Percentiles rank a stretch among this genome's conserved stretches.
Conservation (phyloP, 2,329 filamentous ascomycete species). For the Claviceps digitariae region DNA sequence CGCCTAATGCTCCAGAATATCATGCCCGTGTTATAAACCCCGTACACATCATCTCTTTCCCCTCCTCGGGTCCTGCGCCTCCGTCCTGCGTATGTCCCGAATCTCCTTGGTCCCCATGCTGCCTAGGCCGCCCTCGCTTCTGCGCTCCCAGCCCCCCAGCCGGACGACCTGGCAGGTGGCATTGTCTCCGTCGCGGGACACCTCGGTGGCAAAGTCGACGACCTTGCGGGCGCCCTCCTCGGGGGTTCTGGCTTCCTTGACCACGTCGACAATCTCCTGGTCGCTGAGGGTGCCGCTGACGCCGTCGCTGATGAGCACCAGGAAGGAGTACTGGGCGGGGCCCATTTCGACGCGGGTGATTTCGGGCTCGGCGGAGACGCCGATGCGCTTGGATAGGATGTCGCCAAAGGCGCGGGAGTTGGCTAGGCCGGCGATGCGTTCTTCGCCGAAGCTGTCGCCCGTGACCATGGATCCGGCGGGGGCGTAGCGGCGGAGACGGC, state of each 20-base stretch:
- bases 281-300: slow-evolving; percentile 76
- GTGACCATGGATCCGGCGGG: slow-evolving; percentile 66
- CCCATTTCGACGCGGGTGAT: slow-evolving; percentile 65
- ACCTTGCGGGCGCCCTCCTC: slow-evolving; percentile 71
- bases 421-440: slow-evolving; percentile 83
- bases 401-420: slow-evolving; percentile 94
- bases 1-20: too few relatives aligned
- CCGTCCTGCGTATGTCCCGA: slow-evolving; percentile 65
- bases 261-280: slow-evolving; percentile 89
- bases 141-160: slow-evolving; percentile 55
- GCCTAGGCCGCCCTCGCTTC: slow-evolving; percentile 74
- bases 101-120: slow-evolving; percentile 87
- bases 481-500: slow-evolving; percentile 72
- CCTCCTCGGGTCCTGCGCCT: slow-evolving; percentile 70
- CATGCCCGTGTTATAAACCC: neutral
- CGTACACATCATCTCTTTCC: slow-evolving; percentile 36
- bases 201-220: slow-evolving; percentile 79
- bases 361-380: slow-evolving; percentile 88
- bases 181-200: slow-evolving; percentile 54
- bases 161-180: slow-evolving; percentile 55
- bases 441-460: slow-evolving; percentile 85
- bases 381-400: slow-evolving; percentile 79
- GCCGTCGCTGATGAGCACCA: slow-evolving; percentile 81
- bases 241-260: slow-evolving; percentile 87
- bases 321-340: slow-evolving; percentile 76